A percentile compares a stretch with the other conserved stretches of the same genome.
Evolutionary conservation across 2,329 filamentous ascomycete genomes (phyloP).

Genomic region (Fusarium sp.): DNA sequence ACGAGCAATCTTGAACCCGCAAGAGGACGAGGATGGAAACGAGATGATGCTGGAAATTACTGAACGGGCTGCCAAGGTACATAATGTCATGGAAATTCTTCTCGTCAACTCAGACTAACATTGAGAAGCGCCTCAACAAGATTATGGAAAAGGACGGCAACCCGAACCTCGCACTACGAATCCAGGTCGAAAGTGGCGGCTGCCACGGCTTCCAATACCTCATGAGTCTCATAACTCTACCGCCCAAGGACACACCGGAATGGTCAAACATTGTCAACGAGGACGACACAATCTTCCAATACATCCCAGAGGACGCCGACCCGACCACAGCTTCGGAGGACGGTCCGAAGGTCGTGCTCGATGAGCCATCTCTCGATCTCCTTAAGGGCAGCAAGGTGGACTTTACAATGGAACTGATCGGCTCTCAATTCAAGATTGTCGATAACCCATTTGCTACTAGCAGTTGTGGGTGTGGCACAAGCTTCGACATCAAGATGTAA

Average conservation of each 20-base stretch:
- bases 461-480: constrained; percentile 96
- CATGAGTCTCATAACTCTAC: constrained; percentile 83
- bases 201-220: constrained; percentile 99
- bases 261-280: constrained; percentile 61
- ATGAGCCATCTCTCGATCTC: constrained; percentile 86
- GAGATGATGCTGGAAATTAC: constrained; percentile 87
- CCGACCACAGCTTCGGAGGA: constrained; percentile 44
- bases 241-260: constrained; percentile 51
- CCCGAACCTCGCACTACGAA: constrained; percentile 85
- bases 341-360: constrained; percentile 85
- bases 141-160: constrained; percentile 81
- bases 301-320: constrained; percentile 63
- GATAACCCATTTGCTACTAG: constrained; percentile 93
- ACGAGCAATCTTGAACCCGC: constrained; percentile 74
- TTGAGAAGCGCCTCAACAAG: constrained; percentile 73
- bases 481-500: constrained; percentile 89
- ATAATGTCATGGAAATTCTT: constrained; percentile 54
- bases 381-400: constrained; percentile 95
- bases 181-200: constrained; percentile 91
- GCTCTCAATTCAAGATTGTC: constrained; percentile 91
- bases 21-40: constrained; percentile 85
- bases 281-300: constrained; percentile 91
- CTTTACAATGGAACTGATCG: constrained; percentile 94
- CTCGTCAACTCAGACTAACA: constrained; percentile 16
- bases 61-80: constrained; percentile 81